phyloP scores from a whole-genome alignment of 345 rosid genomes.

The Pistacia atlantica region DNA sequence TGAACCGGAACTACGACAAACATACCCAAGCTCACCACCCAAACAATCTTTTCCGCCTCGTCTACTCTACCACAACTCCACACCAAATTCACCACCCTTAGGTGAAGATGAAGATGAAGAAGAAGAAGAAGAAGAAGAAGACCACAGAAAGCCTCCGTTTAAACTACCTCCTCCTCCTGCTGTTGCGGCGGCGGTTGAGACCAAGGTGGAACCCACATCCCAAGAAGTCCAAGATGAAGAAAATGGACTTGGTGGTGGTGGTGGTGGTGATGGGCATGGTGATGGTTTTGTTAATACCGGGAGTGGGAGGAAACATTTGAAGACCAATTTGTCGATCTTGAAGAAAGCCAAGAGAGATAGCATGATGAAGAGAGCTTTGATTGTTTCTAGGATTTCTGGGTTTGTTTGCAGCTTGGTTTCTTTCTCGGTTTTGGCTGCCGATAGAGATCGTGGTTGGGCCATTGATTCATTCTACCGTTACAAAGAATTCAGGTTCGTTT shows the following conservation, averaged over 20 bases:
- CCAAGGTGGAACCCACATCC: slow-evolving; percentile 25
- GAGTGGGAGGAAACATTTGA: slow-evolving; percentile 33
- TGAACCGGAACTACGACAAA: not conserved
- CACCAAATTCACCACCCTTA: slow-evolving; percentile 31
- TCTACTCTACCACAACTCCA: slow-evolving; percentile 21
- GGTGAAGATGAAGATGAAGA: slow-evolving; percentile 17
- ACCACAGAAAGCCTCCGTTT: slow-evolving; percentile 4
- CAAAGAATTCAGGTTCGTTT: slow-evolving; percentile 78
- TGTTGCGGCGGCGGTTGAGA: slow-evolving; percentile 5
- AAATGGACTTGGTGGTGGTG: slow-evolving; percentile 9
- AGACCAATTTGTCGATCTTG: slow-evolving; percentile 46
- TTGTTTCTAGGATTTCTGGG: slow-evolving; percentile 66
- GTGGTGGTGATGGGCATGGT: not conserved
- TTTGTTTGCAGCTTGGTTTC: slow-evolving; percentile 69
- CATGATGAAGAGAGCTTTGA: slow-evolving; percentile 42
- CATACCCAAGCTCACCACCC: slow-evolving; percentile 12
- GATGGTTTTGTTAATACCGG: slow-evolving; percentile 18
- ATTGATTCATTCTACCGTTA: slow-evolving; percentile 78
- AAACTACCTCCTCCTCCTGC: slow-evolving; percentile 4
- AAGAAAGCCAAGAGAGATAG: slow-evolving; percentile 50
- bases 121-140: slow-evolving; percentile 19
- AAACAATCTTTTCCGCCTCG: slow-evolving; percentile 13
- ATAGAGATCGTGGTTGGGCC: slow-evolving; percentile 87
- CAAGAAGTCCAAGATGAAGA: slow-evolving; percentile 28
- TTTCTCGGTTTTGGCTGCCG: slow-evolving; percentile 78